A percentile compares a stretch with the other conserved stretches of the same genome.
These are phyloP conservation scores for Suhomyces bolitotheri DNA, from an alignment of 1,139 yeast species.

Conservation along the genomic window DNA sequence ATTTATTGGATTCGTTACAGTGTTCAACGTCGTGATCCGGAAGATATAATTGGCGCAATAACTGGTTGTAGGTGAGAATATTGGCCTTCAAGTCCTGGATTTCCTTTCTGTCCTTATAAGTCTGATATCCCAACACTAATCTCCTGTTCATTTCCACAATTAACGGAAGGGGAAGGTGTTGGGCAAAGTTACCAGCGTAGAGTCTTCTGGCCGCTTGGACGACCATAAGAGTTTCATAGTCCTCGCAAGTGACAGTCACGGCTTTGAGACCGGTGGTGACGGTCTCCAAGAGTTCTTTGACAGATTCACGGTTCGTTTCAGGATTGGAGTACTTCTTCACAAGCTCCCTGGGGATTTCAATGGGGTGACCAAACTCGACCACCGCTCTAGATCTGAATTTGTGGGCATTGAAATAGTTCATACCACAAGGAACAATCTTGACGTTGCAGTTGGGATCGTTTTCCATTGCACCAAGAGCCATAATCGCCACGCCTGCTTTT, in stretches of 20 bases:
- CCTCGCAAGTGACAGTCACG: slow-evolving; percentile 36
- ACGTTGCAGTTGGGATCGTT: slow-evolving; percentile 63
- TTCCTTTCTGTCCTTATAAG: slow-evolving; percentile 37
- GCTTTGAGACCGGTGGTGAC: slow-evolving; percentile 31
- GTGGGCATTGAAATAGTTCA: slow-evolving; percentile 50
- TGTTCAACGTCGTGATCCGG: slow-evolving; percentile 49
- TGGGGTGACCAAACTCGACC: slow-evolving; percentile 48
- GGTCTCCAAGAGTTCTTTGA: slow-evolving; percentile 39
- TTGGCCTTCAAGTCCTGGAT: slow-evolving; percentile 34
- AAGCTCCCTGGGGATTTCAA: slow-evolving; percentile 40
- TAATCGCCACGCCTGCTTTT: slow-evolving; percentile 51
- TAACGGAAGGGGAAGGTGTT: slow-evolving; percentile 52
- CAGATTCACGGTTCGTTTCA: slow-evolving; percentile 70
- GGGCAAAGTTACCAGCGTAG: slow-evolving; percentile 65
- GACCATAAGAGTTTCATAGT: slow-evolving; percentile 35
- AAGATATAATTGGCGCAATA: slow-evolving; percentile 35
- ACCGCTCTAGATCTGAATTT: slow-evolving; percentile 50
- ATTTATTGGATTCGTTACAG: slow-evolving; percentile 30
- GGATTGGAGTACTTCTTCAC: slow-evolving; percentile 65
- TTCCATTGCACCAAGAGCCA: slow-evolving; percentile 54
- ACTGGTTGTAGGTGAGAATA: slow-evolving; percentile 38
- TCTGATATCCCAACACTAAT: slow-evolving; percentile 41
- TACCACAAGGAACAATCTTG: slow-evolving; percentile 46
- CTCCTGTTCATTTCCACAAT: slow-evolving; percentile 50
- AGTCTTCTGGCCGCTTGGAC: slow-evolving; percentile 43